A percentile compares a stretch with the other conserved stretches of the same genome.
phyloP scores from a whole-genome alignment of 164 flowering plant genomes.

The Buxus sempervirens region DNA sequence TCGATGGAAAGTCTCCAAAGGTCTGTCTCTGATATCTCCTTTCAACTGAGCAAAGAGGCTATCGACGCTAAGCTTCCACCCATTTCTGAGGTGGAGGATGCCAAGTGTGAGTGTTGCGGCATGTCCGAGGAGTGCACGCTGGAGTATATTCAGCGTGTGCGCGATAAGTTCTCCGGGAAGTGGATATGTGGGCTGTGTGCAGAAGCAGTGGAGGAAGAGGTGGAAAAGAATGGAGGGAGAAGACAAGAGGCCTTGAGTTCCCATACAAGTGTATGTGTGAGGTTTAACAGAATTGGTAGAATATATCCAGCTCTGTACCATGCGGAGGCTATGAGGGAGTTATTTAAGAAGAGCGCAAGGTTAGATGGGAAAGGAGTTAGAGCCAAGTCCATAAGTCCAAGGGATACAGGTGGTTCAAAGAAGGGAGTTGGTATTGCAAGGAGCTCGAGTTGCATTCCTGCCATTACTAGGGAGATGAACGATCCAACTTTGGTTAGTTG shows the following conservation, averaged over 20 bases:
- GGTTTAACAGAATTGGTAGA: constrained; percentile 62
- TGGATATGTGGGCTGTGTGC: constrained; percentile 71
- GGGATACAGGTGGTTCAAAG: constrained; percentile 26
- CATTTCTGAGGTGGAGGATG: constrained; percentile 63
- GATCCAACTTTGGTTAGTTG: constrained; percentile 14
- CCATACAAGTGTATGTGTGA: constrained; percentile 59
- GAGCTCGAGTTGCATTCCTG: constrained; percentile 85
- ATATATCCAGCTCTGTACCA: constrained; percentile 59
- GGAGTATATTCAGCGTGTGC: constrained; percentile 48
- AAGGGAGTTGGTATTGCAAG: constrained; percentile 50
- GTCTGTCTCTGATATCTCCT: constrained; percentile 62
- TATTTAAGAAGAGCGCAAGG: constrained; percentile 45
- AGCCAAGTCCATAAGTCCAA: constrained; percentile 54
- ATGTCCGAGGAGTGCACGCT: constrained; percentile 76
- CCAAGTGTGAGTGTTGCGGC: constrained; percentile 84
- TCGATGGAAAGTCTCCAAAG: constrained; percentile 53
- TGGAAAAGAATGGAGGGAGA: constrained; percentile 60
- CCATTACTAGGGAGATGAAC: constrained; percentile 54
- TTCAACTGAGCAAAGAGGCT: constrained; percentile 46
- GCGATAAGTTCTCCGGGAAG: constrained; percentile 51
- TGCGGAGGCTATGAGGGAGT: constrained; percentile 70
- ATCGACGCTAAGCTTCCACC: constrained; percentile 38
- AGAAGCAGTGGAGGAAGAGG: constrained; percentile 69
- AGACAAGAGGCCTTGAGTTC: constrained; percentile 57
- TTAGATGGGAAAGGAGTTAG: constrained; percentile 36